Evolutionary conservation across 768 basidiomycete genomes (phyloP).

Genomic region (Strobilomyces confusus): DNA sequence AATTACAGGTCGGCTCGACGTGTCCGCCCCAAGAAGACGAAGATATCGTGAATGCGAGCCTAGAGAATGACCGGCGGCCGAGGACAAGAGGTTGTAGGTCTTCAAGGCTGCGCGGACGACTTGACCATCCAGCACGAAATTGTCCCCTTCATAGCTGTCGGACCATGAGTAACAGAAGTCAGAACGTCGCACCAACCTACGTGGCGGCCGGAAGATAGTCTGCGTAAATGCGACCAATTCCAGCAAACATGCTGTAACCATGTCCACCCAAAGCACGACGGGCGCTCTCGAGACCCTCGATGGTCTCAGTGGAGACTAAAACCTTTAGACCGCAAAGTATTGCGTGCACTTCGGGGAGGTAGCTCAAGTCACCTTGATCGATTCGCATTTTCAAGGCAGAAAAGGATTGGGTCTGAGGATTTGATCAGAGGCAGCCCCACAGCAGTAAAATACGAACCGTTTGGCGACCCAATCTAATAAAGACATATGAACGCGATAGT

Average conservation of each 20-base stretch:
- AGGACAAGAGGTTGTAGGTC: conserved; percentile 46
- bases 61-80: conserved; percentile 4
- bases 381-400: conserved; percentile 45
- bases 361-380: conserved; percentile 51
- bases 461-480: conserved; percentile 57
- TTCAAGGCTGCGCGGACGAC: conserved; percentile 71
- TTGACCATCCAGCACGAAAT: conserved; percentile 72
- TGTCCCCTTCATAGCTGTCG: conserved; percentile 70
- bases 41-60: conserved; percentile 41
- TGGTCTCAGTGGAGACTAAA: conserved; percentile 47
- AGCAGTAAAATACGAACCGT: conserved; percentile 39
- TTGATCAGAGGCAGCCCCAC: background rate
- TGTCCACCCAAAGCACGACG: conserved; percentile 75
- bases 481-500: conserved; percentile 65
- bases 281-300: conserved; percentile 60
- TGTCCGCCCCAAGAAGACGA: conserved; percentile 39
- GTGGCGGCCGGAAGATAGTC: conserved; percentile 64
- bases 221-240: conserved; percentile 61
- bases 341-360: conserved; percentile 71
- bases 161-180: background rate
- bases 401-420: conserved; percentile 45
- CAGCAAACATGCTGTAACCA: conserved; percentile 67
- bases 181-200: conserved; percentile 33
- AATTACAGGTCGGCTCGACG: no score
- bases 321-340: conserved; percentile 67